Evolutionary conservation across 2,329 filamentous ascomycete species (phyloP), one percentile per base, ranked within the genome.

Genomic region (Claviceps maximensis): DNA sequence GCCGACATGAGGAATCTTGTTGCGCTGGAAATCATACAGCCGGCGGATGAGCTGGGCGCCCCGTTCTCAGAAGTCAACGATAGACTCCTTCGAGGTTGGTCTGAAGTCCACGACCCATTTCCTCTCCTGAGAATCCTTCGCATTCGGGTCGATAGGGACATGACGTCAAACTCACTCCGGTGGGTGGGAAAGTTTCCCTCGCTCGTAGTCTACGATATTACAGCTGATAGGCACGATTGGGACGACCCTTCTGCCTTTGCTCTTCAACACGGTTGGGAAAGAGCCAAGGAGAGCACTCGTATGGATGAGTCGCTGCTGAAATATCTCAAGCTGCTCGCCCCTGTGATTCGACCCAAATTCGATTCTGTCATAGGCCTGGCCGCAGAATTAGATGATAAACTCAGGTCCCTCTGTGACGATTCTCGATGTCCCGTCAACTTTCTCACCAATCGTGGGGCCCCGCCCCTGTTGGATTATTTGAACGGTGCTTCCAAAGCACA

Each of bases 51-150:
- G 40, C 46, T 61, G 23, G 52, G 56, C 4, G 54, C 55, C 27
- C 51, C 55, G 27, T 71, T 71, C 33, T 70, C 70, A 7, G 61
- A 64, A 3, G 58, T 77, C 6, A 73, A 58, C 41, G 74, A 79
- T 56, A 65, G 71, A 7, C 63, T 78, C 2, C 53, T 78, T 21
- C 66, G 69, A 36, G 70, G 69, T 23, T 78, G 75, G 74, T 67
- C 69, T 0, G 65, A 69, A 47, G 63, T 63, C 38, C 56, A 63
- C 0, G 59, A 67, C 9, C 67, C 74, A 0, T 79, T 79, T 38
- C 74, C 74, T 0, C 46, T 69, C 4, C 65, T 79, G 44, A 67
- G 75, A 4, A 61, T 78, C 17, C 59, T 79, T 44, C 67, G 69
- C 29, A 68, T 78, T 15, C 71, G 70, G 70, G 70, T 72, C 0